These are phyloP conservation scores for Aspergillus bridgeri DNA, from an alignment of 495 filamentous ascomycete species.

Conservation along the genomic window DNA sequence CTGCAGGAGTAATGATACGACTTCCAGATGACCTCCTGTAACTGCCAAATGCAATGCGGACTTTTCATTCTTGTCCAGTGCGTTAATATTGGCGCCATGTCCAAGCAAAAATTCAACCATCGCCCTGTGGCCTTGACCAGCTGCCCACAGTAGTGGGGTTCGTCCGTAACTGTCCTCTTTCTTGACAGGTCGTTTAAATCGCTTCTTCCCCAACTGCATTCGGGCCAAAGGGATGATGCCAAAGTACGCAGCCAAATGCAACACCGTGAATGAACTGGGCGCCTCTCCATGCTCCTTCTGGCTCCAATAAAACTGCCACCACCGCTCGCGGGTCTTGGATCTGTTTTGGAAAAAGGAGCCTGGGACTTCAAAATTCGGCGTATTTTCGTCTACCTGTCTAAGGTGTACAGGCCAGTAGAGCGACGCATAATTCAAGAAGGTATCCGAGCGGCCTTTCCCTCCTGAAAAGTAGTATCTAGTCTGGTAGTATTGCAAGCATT, in stretches of 20 bases:
- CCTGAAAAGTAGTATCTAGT: constrained; percentile 17
- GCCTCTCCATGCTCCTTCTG: constrained; percentile 25
- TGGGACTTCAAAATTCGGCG: constrained; percentile 20
- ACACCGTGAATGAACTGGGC: constrained; percentile 27
- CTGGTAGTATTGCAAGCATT: constrained; percentile 24
- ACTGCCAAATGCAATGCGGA: constrained; percentile 30
- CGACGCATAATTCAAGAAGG: constrained; percentile 22
- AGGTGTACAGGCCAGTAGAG: constrained; percentile 28
- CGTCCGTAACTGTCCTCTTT: constrained; percentile 17
- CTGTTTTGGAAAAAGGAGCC: constrained; percentile 22
- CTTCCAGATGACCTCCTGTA: constrained; percentile 23
- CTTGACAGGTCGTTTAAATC: constrained; percentile 20
- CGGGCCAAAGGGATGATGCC: constrained; percentile 25
- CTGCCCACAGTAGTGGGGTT: constrained; percentile 1
- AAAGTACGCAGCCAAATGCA: constrained; percentile 39
- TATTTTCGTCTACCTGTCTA: constrained; percentile 18
- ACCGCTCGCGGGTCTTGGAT: constrained; percentile 23
- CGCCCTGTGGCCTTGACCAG: constrained; percentile 21
- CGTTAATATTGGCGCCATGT: constrained; percentile 28
- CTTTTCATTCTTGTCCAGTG: constrained; percentile 24
- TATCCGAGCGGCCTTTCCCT: constrained; percentile 15
- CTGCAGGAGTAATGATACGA: constrained; percentile 27
- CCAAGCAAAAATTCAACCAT: constrained; percentile 29
- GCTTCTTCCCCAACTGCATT: constrained; percentile 22
- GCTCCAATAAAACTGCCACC: constrained; percentile 30